Conservation (phyloP, 805 yeast genomes). For the Candida qinlingensis region DNA sequence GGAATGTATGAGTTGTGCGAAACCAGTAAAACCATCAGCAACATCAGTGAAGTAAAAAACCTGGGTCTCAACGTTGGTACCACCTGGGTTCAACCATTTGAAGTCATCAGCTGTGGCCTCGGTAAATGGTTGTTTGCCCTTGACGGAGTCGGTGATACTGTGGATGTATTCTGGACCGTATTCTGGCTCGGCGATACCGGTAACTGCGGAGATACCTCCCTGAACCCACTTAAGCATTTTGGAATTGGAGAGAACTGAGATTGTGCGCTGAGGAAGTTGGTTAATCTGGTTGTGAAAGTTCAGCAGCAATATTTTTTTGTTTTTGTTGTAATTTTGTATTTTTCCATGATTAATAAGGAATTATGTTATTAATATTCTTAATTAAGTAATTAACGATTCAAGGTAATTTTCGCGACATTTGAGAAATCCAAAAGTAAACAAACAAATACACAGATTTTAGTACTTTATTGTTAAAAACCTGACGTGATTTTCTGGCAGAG, state of each 20-base stretch:
- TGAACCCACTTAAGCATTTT: conserved; percentile 77
- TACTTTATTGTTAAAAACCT: too few species aligned
- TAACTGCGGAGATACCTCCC: conserved; percentile 84
- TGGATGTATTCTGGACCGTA: conserved; percentile 91
- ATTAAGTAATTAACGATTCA: not conserved
- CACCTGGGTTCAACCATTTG: conserved; percentile 65
- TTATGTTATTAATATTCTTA: too few species aligned
- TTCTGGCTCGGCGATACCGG: conserved; percentile 96
- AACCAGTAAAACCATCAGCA: conserved; percentile 64
- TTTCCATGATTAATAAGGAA: not conserved
- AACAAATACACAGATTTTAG: too few species aligned
- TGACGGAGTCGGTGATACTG: conserved; percentile 63
- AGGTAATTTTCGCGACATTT: not conserved
- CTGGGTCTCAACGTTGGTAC: conserved; percentile 93
- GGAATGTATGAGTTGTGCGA: conserved; percentile 93
- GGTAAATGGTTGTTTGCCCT: conserved; percentile 52
- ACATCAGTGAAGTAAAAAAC: conserved; percentile 78
- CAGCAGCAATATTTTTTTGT: not conserved
- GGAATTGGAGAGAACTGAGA: not conserved
- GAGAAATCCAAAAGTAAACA: too few species aligned
- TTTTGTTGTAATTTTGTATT: not conserved
- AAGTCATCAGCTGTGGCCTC: conserved; percentile 63
- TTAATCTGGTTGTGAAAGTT: too few species aligned
- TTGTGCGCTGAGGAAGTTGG: too few species aligned
- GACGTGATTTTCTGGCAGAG: not conserved